Base-by-base conservation (phyloP, 1,139 yeast genomes). In the Scheffersomyces illinoinensis region DNA sequence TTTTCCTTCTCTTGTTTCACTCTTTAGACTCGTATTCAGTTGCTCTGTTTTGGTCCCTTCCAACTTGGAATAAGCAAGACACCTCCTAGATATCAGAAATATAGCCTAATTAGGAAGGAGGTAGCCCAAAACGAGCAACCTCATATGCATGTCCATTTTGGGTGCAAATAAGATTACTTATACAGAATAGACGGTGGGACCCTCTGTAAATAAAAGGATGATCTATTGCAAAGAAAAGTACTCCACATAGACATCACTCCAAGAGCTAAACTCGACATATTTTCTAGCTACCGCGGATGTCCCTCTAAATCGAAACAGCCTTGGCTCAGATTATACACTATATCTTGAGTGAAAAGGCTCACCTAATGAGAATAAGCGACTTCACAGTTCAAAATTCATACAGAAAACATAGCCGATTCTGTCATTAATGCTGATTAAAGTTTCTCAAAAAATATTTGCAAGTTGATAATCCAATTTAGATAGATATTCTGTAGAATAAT, bases 331-430 rank as follows among this genome's bases (percentile, higher is more conserved):
- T n/a, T 33, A 17, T 7, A 33, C 17, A 14, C 17, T 12, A 14
- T 33, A 33, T 33, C 43, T 14, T 14, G 43, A 33, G 43, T 33
- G 10, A 33, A 33, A 33, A 14, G 17, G 4, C 43, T 33, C 43
- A 12, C n/a, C n/a, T n/a, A n/a, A n/a, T n/a, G n/a, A n/a, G n/a
- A n/a, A n/a, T n/a, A n/a, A n/a, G n/a, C n/a, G n/a, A n/a, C n/a
- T n/a, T n/a, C n/a, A n/a, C n/a, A n/a, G n/a, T n/a, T n/a, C n/a
- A n/a, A 21, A 21, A 21, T 21, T 88, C 66, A 87, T 85, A 70
- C 87, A 87, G 70, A 85, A 86, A 0, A 91, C 92, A 2, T 89
- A 82, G 12, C 89, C 87, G 54, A 88, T 86, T 64, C 87, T 81
- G 69, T 88, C 92, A 66, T 88, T 88, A 52, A 88, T 75, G 0